These are phyloP conservation scores for Colletotrichum trifolii DNA, from an alignment of 2,329 filamentous ascomycete genomes.

Conservation along the genomic window DNA sequence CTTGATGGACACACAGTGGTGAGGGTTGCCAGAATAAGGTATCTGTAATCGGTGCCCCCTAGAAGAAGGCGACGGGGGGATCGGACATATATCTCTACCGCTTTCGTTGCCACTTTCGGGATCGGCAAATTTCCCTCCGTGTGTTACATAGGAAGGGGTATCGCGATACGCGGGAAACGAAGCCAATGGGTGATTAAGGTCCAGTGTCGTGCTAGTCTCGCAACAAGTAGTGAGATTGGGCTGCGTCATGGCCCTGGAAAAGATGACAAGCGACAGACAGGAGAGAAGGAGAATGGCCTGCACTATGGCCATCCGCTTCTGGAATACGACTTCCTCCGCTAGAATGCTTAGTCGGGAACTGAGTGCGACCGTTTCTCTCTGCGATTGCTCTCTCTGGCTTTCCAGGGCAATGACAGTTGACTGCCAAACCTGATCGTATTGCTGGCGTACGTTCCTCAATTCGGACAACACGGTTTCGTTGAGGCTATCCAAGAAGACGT, in stretches of 20 bases:
- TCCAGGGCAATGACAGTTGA: slow-evolving; percentile 93
- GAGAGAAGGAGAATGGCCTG: slow-evolving; percentile 89
- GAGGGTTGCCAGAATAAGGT: too few species aligned
- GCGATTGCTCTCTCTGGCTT: slow-evolving; percentile 84
- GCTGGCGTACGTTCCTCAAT: slow-evolving; percentile 78
- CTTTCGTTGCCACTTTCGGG: not conserved
- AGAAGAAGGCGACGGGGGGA: too few species aligned
- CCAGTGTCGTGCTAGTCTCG: slow-evolving; percentile 14
- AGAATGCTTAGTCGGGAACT: slow-evolving; percentile 84
- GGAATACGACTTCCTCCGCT: slow-evolving; percentile 89
- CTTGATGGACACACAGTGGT: too few species aligned
- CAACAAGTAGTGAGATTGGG: slow-evolving; percentile 28
- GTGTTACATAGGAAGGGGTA: slow-evolving; percentile 17
- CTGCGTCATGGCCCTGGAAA: slow-evolving; percentile 57
- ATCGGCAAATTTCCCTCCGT: slow-evolving; percentile 2
- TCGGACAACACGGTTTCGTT: slow-evolving; percentile 89
- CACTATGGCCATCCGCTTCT: slow-evolving; percentile 92
- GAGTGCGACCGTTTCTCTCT: slow-evolving; percentile 85
- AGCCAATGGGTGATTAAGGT: slow-evolving; percentile 12
- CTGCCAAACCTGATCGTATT: slow-evolving; percentile 98
- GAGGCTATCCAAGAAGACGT: slow-evolving; percentile 82
- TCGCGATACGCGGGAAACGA: slow-evolving; percentile 1
- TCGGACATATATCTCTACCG: too few species aligned
- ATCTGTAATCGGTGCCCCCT: too few species aligned
- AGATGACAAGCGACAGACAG: slow-evolving; percentile 88